Base-by-base conservation (phyloP, 1,284 basidiomycete genomes). In the Ustilago nuda region DNA sequence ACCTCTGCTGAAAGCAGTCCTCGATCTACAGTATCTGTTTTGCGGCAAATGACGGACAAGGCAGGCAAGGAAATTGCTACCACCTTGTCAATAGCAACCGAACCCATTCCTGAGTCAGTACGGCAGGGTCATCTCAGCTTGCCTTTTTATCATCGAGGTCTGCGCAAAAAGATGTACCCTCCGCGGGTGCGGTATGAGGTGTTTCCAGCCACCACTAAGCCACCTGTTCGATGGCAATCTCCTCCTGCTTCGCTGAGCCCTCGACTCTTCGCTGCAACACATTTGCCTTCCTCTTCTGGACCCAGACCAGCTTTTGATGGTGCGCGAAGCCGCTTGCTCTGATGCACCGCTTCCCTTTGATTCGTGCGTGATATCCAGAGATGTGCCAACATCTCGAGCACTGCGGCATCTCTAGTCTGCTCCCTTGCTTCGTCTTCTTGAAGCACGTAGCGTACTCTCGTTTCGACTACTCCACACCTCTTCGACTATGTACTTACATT, bases 101-200 rank as follows among this genome's bases (percentile, higher is more conserved):
- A 23, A 50, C 13, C 36, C 23, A 3, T 27, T 27, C 23, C 23
- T 27, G 35, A 36, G 15, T 8, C 43, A 3, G 17, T 17, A 7
- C 1, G 45, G 27, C 8, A 37, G 23, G 41, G 15, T 5, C 55
- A 55, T 2, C 17, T 58, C n/a, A 32, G 56, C 27, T 52, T 67
- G 35, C 70, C 70, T 5, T 46, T 41, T 9, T 67, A 72, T 27
- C 64, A 67, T 46, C 70, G 70, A n/a, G 39, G 43, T 36, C 56
- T 72, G 17, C 70, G 70, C 35, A 72, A 72, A 61, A 64, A 64
- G 17, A 36, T 48, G 23, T 67, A 67, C n/a, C 70, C 70, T 0
- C 70, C 70, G 13, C 70, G 70, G 1, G 70, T 72, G 3, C 57
- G 57, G 41, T 72, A 72, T n/a, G 36, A 23, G n/a, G 12, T 55